Conservation (phyloP, 176 grass and related monocot species). For the Elaeis guineensis region DNA sequence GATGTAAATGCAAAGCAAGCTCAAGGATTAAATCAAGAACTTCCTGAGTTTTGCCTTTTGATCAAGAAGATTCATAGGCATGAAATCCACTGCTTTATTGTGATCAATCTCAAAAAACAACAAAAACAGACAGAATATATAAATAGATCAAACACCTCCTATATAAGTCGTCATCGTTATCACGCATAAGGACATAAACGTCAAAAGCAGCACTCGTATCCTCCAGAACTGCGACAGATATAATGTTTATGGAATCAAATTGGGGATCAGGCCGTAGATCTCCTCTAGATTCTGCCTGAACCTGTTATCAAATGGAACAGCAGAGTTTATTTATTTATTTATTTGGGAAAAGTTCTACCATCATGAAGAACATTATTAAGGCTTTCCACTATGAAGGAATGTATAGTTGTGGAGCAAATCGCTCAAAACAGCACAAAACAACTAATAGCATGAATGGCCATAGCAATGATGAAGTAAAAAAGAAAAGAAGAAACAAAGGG, state of each 20-base stretch:
- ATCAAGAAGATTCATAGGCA: too few relatives aligned
- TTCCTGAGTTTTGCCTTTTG: too few relatives aligned
- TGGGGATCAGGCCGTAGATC: conserved; percentile 68
- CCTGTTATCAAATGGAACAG: conserved; percentile 20
- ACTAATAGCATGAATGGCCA: too few relatives aligned
- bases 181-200: conserved; percentile 48
- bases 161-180: conserved; percentile 31
- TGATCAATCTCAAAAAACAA: too few relatives aligned
- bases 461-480: not conserved
- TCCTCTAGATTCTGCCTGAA: conserved; percentile 71
- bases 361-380: too few relatives aligned
- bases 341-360: too few relatives aligned
- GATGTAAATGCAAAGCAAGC: too few relatives aligned
- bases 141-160: conserved; percentile 35
- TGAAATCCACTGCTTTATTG: too few relatives aligned
- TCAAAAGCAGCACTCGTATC: conserved; percentile 37
- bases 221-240: conserved; percentile 63
- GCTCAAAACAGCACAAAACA: too few relatives aligned
- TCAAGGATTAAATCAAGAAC: too few relatives aligned
- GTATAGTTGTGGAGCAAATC: too few relatives aligned
- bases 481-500: not conserved
- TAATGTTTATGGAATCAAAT: conserved; percentile 77
- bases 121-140: not conserved
- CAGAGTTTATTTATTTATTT: not conserved
- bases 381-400: too few relatives aligned